phyloP scores from a whole-genome alignment of 257 asterid species.

The Ballota nigra region DNA sequence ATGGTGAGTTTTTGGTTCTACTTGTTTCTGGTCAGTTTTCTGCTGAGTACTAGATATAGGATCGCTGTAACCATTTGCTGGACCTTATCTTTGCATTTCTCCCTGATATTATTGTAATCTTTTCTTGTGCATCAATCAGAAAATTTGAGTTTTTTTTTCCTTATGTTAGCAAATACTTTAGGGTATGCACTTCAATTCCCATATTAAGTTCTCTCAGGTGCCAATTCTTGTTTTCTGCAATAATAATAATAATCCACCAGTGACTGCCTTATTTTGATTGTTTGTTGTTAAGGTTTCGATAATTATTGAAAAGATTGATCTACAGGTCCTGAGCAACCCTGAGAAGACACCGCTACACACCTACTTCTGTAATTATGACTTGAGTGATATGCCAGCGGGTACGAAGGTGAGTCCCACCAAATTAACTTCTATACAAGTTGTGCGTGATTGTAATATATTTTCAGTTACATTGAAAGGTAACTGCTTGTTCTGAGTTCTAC shows the following conservation, averaged over 20 bases:
- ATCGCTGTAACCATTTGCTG: neutral
- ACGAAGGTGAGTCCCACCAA: constrained; percentile 54
- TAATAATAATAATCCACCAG: neutral
- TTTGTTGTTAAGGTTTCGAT: neutral
- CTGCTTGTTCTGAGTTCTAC: neutral
- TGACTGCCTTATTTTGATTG: neutral
- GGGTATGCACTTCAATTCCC: neutral
- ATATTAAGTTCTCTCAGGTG: neutral
- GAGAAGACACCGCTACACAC: constrained; percentile 86
- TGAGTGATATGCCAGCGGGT: constrained; percentile 89
- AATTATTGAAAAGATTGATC: constrained; percentile 13
- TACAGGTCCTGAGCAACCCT: constrained; percentile 85
- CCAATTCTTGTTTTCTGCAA: neutral
- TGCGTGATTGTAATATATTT: neutral
- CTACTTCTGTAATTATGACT: constrained; percentile 70
- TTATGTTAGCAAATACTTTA: neutral
- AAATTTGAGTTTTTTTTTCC: neutral
- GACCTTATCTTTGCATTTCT: neutral
- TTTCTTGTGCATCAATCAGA: neutral
- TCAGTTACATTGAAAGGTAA: neutral
- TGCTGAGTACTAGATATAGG: neutral
- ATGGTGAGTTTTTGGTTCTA: neutral
- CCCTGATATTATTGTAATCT: neutral
- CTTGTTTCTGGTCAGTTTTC: neutral
- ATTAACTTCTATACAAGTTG: constrained; percentile 2